phyloP scores from a whole-genome alignment of 2,329 filamentous ascomycete genomes.

The Aotearoamyces nothofagi region DNA sequence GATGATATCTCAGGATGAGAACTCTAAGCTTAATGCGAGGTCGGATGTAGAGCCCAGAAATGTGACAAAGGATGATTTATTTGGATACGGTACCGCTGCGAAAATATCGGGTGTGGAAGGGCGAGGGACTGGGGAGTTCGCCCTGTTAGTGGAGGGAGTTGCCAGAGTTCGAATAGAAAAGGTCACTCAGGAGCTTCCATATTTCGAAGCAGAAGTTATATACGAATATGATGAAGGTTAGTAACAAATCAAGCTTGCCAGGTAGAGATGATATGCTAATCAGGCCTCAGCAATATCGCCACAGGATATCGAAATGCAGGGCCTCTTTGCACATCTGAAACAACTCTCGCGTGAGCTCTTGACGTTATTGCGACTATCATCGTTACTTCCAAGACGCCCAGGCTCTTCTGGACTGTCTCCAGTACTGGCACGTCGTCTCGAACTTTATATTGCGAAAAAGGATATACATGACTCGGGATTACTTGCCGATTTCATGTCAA shows the following conservation, averaged over 20 bases:
- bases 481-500: slow-evolving; percentile 93
- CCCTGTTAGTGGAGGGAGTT: slow-evolving; percentile 73
- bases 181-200: slow-evolving; percentile 63
- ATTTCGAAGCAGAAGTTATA: slow-evolving; percentile 69
- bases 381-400: slow-evolving; percentile 60
- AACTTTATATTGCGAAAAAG: slow-evolving; percentile 75
- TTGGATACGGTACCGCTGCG: slow-evolving; percentile 66
- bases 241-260: slow-evolving; percentile 10
- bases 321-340: slow-evolving; percentile 69
- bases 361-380: slow-evolving; percentile 68
- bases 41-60: slow-evolving; percentile 38
- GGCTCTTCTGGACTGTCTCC: slow-evolving; percentile 57
- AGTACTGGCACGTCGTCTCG: slow-evolving; percentile 70
- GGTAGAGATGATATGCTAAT: slow-evolving; percentile 8
- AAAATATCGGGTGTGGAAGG: slow-evolving; percentile 69
- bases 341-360: slow-evolving; percentile 75
- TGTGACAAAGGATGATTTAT: slow-evolving; percentile 59
- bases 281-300: slow-evolving; percentile 14
- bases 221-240: slow-evolving; percentile 55
- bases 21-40: slow-evolving; percentile 10
- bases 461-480: slow-evolving; percentile 68
- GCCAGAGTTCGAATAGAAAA: slow-evolving; percentile 63
- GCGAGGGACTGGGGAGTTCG: slow-evolving; percentile 59
- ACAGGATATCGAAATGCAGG: slow-evolving; percentile 49
- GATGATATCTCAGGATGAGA: slow-evolving; percentile 51